A percentile compares a stretch with the other conserved stretches of the same genome.
Evolutionary conservation across 306 rosid species (phyloP).

Genomic region (Sicyos baderoa): DNA sequence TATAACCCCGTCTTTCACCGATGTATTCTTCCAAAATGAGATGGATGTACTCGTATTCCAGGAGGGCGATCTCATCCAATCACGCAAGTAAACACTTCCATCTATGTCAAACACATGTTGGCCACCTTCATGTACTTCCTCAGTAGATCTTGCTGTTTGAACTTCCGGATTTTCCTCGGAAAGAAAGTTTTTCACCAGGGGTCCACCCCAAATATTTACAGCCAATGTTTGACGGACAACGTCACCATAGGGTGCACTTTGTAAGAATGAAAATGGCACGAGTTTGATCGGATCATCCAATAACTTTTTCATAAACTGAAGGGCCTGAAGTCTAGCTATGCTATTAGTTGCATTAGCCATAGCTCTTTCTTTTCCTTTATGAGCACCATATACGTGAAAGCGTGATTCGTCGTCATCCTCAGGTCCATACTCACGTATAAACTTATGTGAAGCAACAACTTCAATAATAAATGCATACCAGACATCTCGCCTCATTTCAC

Average conservation of each 20-base stretch:
- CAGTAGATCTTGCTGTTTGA: constrained; percentile 32
- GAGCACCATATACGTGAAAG: constrained; percentile 62
- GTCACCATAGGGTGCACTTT: constrained; percentile 63
- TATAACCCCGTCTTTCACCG: constrained; percentile 53
- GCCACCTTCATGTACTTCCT: constrained; percentile 38
- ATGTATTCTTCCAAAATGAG: constrained; percentile 70
- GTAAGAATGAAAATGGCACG: constrained; percentile 71
- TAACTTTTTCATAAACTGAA: constrained; percentile 66
- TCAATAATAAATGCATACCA: constrained; percentile 88
- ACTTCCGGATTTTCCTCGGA: constrained; percentile 31
- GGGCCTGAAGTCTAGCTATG: constrained; percentile 80
- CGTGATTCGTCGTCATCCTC: constrained; percentile 54
- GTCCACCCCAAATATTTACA: constrained; percentile 86
- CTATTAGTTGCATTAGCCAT: constrained; percentile 49
- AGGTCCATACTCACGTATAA: constrained; percentile 65
- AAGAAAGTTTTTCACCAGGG: constrained; percentile 41
- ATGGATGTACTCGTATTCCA: constrained; percentile 62
- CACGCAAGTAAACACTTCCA: constrained; percentile 81
- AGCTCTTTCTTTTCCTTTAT: constrained; percentile 73
- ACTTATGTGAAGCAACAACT: constrained; percentile 65
- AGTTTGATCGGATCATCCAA: constrained; percentile 80
- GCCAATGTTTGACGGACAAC: constrained; percentile 78
- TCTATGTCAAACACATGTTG: constrained; percentile 71
- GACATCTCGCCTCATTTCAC: constrained; percentile 93
- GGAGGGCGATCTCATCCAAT: constrained; percentile 82